These are phyloP conservation scores for Spiromastix sp. DNA, from an alignment of 2,329 filamentous ascomycete species.

Conservation along the genomic window DNA sequence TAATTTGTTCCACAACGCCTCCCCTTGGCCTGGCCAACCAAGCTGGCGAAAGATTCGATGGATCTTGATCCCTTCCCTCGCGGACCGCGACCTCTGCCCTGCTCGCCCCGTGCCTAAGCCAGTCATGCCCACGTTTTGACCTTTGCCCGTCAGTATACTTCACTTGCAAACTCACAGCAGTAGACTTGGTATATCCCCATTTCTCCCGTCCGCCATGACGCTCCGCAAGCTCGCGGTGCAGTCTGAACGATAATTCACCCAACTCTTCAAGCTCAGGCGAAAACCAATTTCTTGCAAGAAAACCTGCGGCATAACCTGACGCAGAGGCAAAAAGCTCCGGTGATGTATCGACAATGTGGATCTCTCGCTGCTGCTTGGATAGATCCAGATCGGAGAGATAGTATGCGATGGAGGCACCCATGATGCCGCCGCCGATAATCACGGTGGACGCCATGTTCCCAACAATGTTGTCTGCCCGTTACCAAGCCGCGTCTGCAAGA, in stretches of 20 bases:
- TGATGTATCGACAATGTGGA: slow-evolving; percentile 50
- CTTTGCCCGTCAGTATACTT: slow-evolving; percentile 26
- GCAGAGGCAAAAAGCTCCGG: slow-evolving; percentile 59
- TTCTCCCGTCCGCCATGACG: slow-evolving; percentile 45
- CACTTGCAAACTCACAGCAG: slow-evolving; percentile 45
- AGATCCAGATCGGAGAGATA: slow-evolving; percentile 45
- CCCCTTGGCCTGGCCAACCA: slow-evolving; percentile 51
- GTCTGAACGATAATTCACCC: slow-evolving; percentile 56
- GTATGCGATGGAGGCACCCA: slow-evolving; percentile 61
- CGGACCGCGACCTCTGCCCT: slow-evolving; percentile 43
- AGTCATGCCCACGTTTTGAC: slow-evolving; percentile 48
- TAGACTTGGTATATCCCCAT: slow-evolving; percentile 52
- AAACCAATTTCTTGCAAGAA: slow-evolving; percentile 66
- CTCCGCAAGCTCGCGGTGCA: slow-evolving; percentile 56
- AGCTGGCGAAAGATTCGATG: slow-evolving; percentile 29
- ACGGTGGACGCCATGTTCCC: slow-evolving; percentile 48
- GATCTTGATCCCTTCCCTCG: slow-evolving; percentile 23
- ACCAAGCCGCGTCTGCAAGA: no score
- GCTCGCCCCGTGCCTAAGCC: slow-evolving; percentile 55
- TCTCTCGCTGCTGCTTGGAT: slow-evolving; percentile 22
- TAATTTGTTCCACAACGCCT: slow-evolving; percentile 51
- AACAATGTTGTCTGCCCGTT: no score
- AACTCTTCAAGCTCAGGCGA: slow-evolving; percentile 45
- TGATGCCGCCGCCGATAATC: slow-evolving; percentile 60
- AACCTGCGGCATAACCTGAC: slow-evolving; percentile 64